Conservation (phyloP, 805 yeast genomes). For the Teunomyces barrocoloradensis region DNA sequence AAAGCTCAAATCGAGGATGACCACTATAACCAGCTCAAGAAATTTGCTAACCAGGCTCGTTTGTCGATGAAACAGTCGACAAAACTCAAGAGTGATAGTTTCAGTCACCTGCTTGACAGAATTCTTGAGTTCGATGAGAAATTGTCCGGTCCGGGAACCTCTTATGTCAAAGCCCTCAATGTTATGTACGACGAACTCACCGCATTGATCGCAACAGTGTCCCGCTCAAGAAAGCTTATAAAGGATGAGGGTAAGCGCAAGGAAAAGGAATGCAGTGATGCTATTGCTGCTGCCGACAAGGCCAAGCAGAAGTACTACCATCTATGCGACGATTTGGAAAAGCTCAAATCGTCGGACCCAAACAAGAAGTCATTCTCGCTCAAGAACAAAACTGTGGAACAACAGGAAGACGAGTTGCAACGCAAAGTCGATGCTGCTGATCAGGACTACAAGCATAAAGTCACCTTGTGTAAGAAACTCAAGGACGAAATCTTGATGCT, state of each 20-base stretch:
- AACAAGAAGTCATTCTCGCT: slow-evolving; percentile 78
- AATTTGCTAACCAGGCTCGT: slow-evolving; percentile 59
- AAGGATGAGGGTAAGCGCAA: slow-evolving; percentile 81
- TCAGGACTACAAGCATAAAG: slow-evolving; percentile 77
- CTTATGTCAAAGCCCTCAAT: slow-evolving; percentile 75
- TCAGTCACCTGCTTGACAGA: slow-evolving; percentile 62
- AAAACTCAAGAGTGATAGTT: slow-evolving; percentile 59
- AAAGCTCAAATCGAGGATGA: slow-evolving; percentile 78
- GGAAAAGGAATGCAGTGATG: slow-evolving; percentile 82
- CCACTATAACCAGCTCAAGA: slow-evolving; percentile 69
- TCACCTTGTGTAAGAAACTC: slow-evolving; percentile 65
- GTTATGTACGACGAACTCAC: slow-evolving; percentile 83
- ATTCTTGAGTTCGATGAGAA: slow-evolving; percentile 78
- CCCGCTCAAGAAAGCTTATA: slow-evolving; percentile 66
- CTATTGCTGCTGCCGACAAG: slow-evolving; percentile 82
- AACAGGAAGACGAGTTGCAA: slow-evolving; percentile 85
- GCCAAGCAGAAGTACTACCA: slow-evolving; percentile 73
- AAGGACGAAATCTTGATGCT: slow-evolving; percentile 70
- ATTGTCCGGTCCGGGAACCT: slow-evolving; percentile 61
- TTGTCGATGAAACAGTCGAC: slow-evolving; percentile 44
- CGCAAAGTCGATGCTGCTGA: slow-evolving; percentile 83
- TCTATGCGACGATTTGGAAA: slow-evolving; percentile 83
- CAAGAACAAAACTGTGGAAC: slow-evolving; percentile 75
- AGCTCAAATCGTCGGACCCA: slow-evolving; percentile 77
- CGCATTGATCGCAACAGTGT: slow-evolving; percentile 66